phyloP scores from a whole-genome alignment of 768 basidiomycete species.

The Neoboletus brunneissimus region DNA sequence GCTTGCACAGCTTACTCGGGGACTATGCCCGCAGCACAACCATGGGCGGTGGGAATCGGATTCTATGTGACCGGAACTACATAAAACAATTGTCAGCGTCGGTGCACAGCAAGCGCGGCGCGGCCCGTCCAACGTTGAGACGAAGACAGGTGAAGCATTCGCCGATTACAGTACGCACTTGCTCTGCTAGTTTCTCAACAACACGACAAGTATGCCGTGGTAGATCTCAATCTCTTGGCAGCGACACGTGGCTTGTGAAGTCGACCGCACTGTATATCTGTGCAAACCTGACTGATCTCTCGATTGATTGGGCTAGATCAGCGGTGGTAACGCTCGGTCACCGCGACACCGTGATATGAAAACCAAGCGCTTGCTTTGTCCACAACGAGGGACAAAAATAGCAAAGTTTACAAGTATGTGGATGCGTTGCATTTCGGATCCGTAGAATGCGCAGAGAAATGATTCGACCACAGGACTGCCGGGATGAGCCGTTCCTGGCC shows the following conservation, averaged over 20 bases:
- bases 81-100: conserved; percentile 10
- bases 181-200: conserved; percentile 10
- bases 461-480: conserved; percentile 13
- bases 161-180: not conserved
- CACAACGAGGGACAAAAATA: conserved; percentile 15
- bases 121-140: not conserved
- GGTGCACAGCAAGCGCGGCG: conserved; percentile 19
- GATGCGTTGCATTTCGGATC: conserved; percentile 5
- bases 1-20: conserved; percentile 23
- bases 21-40: conserved; percentile 20
- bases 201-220: conserved; percentile 7
- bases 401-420: conserved; percentile 1
- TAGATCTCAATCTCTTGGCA: conserved; percentile 11
- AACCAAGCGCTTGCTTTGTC: conserved; percentile 8
- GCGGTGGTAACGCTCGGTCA: conserved; percentile 17
- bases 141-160: not conserved
- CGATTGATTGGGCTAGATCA: conserved; percentile 18
- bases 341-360: conserved; percentile 1
- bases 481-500: conserved; percentile 25
- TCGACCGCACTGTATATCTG: conserved; percentile 9
- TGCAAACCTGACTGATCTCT: conserved; percentile 13
- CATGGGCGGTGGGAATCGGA: conserved; percentile 23
- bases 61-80: conserved; percentile 21
- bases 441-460: conserved; percentile 9
- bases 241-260: conserved; percentile 18